phyloP scores from a whole-genome alignment of 2,329 filamentous ascomycete species.

The Cladosporium sp. region DNA sequence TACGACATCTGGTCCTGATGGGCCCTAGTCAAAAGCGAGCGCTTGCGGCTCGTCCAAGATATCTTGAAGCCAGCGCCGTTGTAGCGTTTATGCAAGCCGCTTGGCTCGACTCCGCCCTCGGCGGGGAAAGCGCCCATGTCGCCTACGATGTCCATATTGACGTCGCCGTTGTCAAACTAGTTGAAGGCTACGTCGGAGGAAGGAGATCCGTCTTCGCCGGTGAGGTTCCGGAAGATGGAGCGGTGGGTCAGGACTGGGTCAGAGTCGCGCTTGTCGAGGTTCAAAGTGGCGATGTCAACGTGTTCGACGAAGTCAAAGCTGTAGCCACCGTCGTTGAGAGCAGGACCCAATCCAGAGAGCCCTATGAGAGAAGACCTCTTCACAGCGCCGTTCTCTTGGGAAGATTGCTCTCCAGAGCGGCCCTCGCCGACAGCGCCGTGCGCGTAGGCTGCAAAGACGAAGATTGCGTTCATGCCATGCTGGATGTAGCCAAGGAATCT shows the following conservation, averaged over 20 bases:
- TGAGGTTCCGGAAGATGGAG: not conserved
- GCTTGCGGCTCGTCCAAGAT: not conserved
- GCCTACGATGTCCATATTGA: not conserved
- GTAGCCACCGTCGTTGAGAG: not conserved
- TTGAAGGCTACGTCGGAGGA: not conserved
- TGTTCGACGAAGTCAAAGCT: not conserved
- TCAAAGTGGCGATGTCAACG: not conserved
- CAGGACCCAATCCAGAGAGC: not conserved
- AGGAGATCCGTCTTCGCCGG: not conserved
- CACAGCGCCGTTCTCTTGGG: not conserved
- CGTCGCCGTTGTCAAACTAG: constrained; percentile 1
- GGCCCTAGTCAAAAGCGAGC: not conserved
- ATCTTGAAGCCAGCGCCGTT: constrained; percentile 3
- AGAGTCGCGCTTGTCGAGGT: not conserved
- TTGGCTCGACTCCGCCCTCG: not conserved
- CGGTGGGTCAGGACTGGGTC: not conserved
- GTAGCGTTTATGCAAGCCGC: not conserved
- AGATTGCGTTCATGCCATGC: not conserved
- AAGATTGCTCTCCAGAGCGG: not conserved
- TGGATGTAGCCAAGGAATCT: not conserved
- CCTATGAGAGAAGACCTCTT: not conserved
- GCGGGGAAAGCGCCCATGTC: not conserved
- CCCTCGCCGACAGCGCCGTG: constrained; percentile 1
- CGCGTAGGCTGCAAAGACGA: not conserved
- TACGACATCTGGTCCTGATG: constrained; percentile 1